These are phyloP conservation scores for Trichoderma sp. DNA, from an alignment of 2,329 filamentous ascomycete species.

Conservation along the genomic window DNA sequence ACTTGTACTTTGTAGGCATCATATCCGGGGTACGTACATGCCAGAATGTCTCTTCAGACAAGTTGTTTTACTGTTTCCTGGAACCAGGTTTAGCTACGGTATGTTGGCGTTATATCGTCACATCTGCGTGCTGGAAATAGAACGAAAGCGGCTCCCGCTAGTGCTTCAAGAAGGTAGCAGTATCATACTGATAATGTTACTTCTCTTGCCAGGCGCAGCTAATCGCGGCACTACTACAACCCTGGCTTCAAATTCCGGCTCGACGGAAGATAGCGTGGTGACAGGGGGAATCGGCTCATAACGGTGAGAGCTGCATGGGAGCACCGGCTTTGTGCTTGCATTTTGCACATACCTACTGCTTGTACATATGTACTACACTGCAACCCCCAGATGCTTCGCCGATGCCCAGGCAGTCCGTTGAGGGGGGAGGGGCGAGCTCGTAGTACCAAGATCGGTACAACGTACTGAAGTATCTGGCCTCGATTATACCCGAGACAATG, in stretches of 20 bases:
- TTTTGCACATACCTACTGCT: background rate
- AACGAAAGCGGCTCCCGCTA: background rate
- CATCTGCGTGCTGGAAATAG: background rate
- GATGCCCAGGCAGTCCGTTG: background rate
- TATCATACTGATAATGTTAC: background rate
- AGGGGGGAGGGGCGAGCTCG: constrained; percentile 2
- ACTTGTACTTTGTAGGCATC: background rate
- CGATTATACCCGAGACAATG: constrained; percentile 24
- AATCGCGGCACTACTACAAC: constrained; percentile 12
- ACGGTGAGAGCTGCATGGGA: constrained; percentile 18
- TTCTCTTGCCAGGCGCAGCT: background rate
- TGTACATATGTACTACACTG: background rate
- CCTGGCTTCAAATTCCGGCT: constrained; percentile 24
- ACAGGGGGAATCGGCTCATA: constrained; percentile 8
- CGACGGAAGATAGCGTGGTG: constrained; percentile 25
- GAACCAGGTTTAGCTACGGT: background rate
- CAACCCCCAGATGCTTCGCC: background rate
- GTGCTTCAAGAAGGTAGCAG: background rate
- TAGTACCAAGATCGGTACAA: constrained; percentile 12
- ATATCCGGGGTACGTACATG: background rate
- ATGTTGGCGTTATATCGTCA: background rate
- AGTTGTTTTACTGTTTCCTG: background rate
- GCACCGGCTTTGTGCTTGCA: constrained; percentile 18
- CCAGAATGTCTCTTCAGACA: background rate
- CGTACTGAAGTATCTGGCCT: constrained; percentile 1